Conservation (phyloP, 495 filamentous ascomycete species). For the Lasiosphaeria hispida region DNA sequence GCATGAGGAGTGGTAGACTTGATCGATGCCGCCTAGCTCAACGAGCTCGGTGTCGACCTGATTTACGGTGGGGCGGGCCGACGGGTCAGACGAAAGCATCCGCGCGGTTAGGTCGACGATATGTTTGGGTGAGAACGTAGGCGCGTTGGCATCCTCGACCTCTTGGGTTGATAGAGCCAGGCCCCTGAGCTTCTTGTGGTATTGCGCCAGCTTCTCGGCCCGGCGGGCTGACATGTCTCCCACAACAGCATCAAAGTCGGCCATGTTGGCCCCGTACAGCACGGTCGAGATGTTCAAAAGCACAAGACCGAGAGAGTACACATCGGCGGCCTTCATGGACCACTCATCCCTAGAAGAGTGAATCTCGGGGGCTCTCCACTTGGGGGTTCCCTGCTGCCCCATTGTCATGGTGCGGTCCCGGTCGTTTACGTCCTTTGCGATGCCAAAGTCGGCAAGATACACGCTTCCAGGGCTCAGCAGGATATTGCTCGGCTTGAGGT, state of each 20-base stretch:
- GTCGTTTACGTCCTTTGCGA: conserved; percentile 37
- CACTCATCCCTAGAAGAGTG: conserved; percentile 28
- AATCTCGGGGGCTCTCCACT: conserved; percentile 39
- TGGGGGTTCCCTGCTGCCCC: conserved; percentile 32
- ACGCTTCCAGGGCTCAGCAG: conserved; percentile 37
- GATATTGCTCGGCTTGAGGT: conserved; percentile 45
- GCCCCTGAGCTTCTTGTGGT: conserved; percentile 24
- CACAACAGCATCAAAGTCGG: conserved; percentile 37
- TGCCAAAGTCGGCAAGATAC: conserved; percentile 45
- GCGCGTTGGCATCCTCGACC: conserved; percentile 29
- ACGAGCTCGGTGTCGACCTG: conserved; percentile 33
- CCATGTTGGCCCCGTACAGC: conserved; percentile 27
- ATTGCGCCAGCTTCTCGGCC: conserved; percentile 27
- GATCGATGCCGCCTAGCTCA: conserved; percentile 41
- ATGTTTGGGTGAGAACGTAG: conserved; percentile 36
- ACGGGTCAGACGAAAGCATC: conserved; percentile 33
- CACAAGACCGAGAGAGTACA: conserved; percentile 38
- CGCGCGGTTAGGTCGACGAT: conserved; percentile 29
- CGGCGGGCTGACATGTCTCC: conserved; percentile 24
- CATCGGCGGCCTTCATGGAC: conserved; percentile 37
- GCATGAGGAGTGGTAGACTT: conserved; percentile 41
- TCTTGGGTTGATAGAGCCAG: conserved; percentile 31
- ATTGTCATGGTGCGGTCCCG: conserved; percentile 36
- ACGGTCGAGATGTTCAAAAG: conserved; percentile 36
- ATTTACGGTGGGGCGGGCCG: conserved; percentile 28